phyloP scores from a whole-genome alignment of 192 early-diverging fungal genomes.

The Backusella parvicylindrica region DNA sequence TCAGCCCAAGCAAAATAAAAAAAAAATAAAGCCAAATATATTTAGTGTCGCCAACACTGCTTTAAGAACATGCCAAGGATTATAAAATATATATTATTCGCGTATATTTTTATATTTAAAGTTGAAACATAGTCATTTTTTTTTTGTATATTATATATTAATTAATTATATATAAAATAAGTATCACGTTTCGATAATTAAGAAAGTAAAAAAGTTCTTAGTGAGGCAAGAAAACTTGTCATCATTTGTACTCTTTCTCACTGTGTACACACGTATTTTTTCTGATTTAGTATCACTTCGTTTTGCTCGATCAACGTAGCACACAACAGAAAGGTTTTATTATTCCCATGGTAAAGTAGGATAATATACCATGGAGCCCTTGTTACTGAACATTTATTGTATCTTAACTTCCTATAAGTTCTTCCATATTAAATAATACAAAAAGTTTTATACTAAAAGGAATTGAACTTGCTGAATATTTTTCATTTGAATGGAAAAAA shows the following conservation, averaged over 20 bases:
- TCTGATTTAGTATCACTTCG: background rate
- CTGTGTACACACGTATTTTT: background rate
- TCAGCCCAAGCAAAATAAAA: background rate
- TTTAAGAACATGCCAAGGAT: background rate
- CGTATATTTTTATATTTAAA: background rate
- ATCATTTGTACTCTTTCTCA: background rate
- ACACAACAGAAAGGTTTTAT: background rate
- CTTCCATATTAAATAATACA: background rate
- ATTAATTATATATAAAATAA: background rate
- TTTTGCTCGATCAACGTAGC: background rate
- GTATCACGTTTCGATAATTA: background rate
- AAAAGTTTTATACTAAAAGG: too few relatives aligned
- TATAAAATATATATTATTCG: background rate
- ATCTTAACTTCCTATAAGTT: background rate
- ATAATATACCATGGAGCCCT: background rate
- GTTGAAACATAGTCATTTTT: background rate
- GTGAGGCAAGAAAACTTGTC: background rate
- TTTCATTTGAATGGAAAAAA: too few relatives aligned
- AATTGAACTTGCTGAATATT: too few relatives aligned
- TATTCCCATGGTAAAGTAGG: background rate
- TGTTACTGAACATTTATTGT: background rate
- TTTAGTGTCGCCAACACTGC: background rate
- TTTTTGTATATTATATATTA: background rate
- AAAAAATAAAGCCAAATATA: background rate
- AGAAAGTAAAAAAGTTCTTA: background rate